Conservation (phyloP, 2,329 filamentous ascomycete genomes). For the Ophiostoma angusticollis region DNA sequence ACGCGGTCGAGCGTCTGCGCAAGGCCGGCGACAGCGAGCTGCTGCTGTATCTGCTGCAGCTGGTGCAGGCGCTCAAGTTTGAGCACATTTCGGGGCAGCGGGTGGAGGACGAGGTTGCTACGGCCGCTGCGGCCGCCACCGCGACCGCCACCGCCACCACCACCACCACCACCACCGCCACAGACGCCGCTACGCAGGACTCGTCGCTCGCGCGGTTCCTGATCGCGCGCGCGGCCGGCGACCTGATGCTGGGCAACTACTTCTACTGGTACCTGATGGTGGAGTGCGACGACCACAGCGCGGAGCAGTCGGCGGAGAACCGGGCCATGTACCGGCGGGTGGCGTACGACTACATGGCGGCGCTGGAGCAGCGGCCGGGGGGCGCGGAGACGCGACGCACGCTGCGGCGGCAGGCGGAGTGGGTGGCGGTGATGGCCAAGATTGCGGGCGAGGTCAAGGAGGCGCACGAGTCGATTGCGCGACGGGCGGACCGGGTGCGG, state of each 20-base stretch:
- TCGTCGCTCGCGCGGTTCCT: conserved; percentile 84
- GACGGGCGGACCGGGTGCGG: conserved; percentile 76
- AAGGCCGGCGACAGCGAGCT: conserved; percentile 91
- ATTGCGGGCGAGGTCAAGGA: conserved; percentile 81
- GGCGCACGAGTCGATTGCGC: conserved; percentile 61
- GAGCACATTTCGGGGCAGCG: conserved; percentile 58
- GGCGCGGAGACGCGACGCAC: conserved; percentile 63
- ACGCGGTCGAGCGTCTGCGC: conserved; percentile 80
- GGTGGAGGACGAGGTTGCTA: conserved; percentile 29
- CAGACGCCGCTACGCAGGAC: conserved; percentile 52
- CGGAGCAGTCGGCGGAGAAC: conserved; percentile 57
- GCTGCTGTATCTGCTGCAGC: conserved; percentile 77
- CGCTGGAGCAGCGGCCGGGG: conserved; percentile 58
- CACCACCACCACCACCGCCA: no score
- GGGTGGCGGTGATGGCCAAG: conserved; percentile 75
- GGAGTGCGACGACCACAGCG: conserved; percentile 77
- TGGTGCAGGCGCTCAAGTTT: conserved; percentile 93
- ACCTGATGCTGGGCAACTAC: conserved; percentile 86
- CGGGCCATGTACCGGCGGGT: conserved; percentile 84
- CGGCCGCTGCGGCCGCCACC: not conserved
- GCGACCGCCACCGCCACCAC: no score
- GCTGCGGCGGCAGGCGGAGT: conserved; percentile 75
- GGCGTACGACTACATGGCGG: conserved; percentile 90
- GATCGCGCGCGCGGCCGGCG: conserved; percentile 74
- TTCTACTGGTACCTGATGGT: conserved; percentile 99